Evolutionary conservation across 2,329 filamentous ascomycete species (phyloP), one percentile per base, ranked within the genome.

Genomic region (Ophiognomonia clavigignenti-juglandacearum): DNA sequence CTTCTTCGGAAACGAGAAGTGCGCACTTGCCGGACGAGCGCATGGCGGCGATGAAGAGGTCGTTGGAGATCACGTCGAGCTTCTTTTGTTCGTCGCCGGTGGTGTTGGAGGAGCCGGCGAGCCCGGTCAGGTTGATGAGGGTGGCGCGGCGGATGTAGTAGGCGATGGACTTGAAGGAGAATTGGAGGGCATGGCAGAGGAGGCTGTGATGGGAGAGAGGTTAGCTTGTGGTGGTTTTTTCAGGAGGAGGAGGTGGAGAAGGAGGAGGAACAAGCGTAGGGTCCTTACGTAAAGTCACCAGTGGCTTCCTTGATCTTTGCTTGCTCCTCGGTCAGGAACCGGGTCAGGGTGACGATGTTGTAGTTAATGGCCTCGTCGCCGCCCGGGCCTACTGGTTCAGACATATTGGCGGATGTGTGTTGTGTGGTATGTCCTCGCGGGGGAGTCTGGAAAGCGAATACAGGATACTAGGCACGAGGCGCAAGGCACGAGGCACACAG

Each of bases 71-170:
- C 51, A 98, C 92, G 66, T 98, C 93, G 53, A 98, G 88, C 75
- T 98, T 98, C 82, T 98, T 98, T 69, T 98, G 93, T 66, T 97
- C 93, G 68, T 98, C 93, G 56, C 93, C 93, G 3, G 93, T 97
- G 45, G 78, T 88, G 72, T 98, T 98, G 56, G 90, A 88, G 51
- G 92, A 93, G 50, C 93, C 93, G 53, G 93, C 93, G 40, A 98
- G 83, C 52, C 93, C 93, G 43, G 89, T 95, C 53, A 98, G 82
- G 75, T 96, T 96, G 73, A 97, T 92, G 55, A 98, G 76, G 20
- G 89, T 92, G 29, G 92, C 90, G 67, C 93, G 86, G 61, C 92
- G 91, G 69, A 98, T 98, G 77, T 96, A 98, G 78, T 97, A 96
- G 60, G 93, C 89, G 68, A 98, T 98, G 57, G 89, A 95, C 77